These are phyloP conservation scores for Nepenthes mirabilis DNA, from an alignment of 148 eudicot genomes.

Conservation along the genomic window DNA sequence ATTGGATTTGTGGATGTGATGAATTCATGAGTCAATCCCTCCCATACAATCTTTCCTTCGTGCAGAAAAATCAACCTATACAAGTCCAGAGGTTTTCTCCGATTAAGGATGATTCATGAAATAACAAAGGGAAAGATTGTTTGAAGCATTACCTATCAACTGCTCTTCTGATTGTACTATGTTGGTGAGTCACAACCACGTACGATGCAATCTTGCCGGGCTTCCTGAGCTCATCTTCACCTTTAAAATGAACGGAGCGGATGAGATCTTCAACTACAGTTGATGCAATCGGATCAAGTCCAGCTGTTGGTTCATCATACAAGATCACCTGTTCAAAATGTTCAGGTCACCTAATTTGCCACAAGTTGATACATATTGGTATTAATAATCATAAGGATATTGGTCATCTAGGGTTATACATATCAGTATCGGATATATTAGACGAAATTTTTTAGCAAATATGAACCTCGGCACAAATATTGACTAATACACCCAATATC, in stretches of 20 bases:
- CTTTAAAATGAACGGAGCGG: slow-evolving; percentile 78
- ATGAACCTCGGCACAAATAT: too few species aligned
- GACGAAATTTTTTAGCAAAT: too few species aligned
- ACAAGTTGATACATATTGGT: too few species aligned
- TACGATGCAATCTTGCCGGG: slow-evolving; percentile 77
- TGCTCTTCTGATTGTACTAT: slow-evolving; percentile 89
- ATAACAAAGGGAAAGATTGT: background rate
- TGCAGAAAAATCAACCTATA: slow-evolving; percentile 66
- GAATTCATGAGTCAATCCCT: slow-evolving; percentile 86
- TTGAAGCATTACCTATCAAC: slow-evolving; percentile 59
- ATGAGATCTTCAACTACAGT: slow-evolving; percentile 98
- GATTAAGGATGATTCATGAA: background rate
- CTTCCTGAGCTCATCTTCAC: slow-evolving; percentile 66
- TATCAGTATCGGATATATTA: too few species aligned
- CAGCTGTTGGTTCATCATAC: slow-evolving; percentile 97
- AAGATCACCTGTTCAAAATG: slow-evolving; percentile 50
- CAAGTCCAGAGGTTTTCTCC: slow-evolving; percentile 8
- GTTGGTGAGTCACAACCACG: slow-evolving; percentile 88
- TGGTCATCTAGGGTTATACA: too few species aligned
- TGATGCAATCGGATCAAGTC: slow-evolving; percentile 97
- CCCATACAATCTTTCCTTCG: slow-evolving; percentile 86
- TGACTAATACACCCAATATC: too few species aligned
- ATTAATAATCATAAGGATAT: too few species aligned
- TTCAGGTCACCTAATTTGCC: background rate
- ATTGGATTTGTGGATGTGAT: slow-evolving; percentile 70